phyloP scores from a whole-genome alignment of 2,329 filamentous ascomycete genomes.

The Ophiocordyceps camponoti-saundersi region DNA sequence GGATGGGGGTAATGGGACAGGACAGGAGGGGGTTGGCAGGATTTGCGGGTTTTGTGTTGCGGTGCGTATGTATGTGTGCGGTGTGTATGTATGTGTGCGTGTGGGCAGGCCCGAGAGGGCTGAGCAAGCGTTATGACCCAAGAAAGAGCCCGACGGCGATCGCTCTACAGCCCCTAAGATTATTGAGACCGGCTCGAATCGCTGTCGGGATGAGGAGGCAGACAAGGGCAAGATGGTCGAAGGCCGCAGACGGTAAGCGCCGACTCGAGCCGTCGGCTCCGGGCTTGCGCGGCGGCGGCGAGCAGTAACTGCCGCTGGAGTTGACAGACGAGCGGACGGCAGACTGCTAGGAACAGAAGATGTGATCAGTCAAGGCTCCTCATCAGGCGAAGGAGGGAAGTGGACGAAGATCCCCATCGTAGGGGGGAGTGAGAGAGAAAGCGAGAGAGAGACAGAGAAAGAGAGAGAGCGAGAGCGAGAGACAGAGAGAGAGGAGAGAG shows the following conservation, averaged over 20 bases:
- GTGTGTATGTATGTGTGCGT: neutral
- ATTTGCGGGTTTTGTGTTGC: neutral
- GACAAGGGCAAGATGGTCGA: slow-evolving; percentile 10
- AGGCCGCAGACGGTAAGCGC: slow-evolving; percentile 16
- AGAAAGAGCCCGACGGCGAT: neutral
- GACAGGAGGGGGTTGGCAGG: slow-evolving; percentile 4
- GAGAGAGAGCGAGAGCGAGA: neutral
- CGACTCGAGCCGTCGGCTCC: slow-evolving; percentile 10
- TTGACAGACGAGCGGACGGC: slow-evolving; percentile 2
- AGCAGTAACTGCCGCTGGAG: slow-evolving; percentile 4
- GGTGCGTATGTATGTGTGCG: neutral
- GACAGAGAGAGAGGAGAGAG: neutral
- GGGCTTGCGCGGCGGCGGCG: slow-evolving; percentile 13
- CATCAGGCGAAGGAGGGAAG: slow-evolving; percentile 1
- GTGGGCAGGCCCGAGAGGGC: neutral
- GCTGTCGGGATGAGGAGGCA: slow-evolving; percentile 1
- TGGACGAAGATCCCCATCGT: neutral
- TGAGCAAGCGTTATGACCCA: neutral
- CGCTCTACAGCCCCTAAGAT: neutral
- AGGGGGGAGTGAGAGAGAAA: neutral
- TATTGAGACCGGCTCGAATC: neutral
- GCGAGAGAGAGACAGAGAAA: too few species aligned
- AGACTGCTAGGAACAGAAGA: neutral
- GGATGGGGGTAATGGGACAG: slow-evolving; percentile 3
- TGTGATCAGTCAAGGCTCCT: neutral